Percentiles rank a stretch among this genome's conserved stretches.
Conservation (phyloP, 352 stramenopile species). For the Phytophthora lateralis region DNA sequence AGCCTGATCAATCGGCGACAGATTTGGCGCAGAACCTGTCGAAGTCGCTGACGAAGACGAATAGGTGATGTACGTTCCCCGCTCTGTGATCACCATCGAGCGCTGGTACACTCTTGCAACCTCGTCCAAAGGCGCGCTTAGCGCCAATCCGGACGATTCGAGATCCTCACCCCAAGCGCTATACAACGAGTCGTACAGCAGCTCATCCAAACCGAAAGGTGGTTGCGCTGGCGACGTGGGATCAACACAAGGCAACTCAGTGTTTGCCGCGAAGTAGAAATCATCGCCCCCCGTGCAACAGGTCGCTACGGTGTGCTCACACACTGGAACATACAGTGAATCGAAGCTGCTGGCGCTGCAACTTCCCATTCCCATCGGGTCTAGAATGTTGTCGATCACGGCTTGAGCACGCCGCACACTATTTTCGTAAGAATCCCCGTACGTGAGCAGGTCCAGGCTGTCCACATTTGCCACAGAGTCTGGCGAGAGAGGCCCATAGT, state of each 20-base stretch:
- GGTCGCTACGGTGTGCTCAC: constrained; percentile 2
- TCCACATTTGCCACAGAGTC: constrained; percentile 40
- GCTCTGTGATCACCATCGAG: constrained; percentile 11
- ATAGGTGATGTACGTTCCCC: constrained; percentile 17
- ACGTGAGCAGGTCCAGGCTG: constrained; percentile 15
- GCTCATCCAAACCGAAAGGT: constrained; percentile 32
- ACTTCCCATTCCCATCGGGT: constrained; percentile 35
- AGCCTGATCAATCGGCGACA: constrained; percentile 6
- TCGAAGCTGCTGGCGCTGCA: constrained; percentile 4
- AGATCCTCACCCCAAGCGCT: constrained; percentile 17
- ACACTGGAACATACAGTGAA: neutral
- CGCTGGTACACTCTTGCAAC: constrained; percentile 24
- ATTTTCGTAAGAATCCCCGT: constrained; percentile 17
- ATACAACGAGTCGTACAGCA: constrained; percentile 35
- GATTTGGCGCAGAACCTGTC: constrained; percentile 3
- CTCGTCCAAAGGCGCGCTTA: constrained; percentile 22
- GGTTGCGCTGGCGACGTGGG: constrained; percentile 30
- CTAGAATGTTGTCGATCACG: constrained; percentile 36
- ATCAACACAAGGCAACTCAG: constrained; percentile 6
- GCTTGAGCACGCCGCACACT: constrained; percentile 22
- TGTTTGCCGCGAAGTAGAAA: constrained; percentile 3
- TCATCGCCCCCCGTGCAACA: constrained; percentile 16
- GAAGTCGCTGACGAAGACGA: constrained; percentile 6
- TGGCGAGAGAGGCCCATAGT: constrained; percentile 36
- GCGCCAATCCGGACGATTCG: constrained; percentile 12